Evolutionary conservation across 192 early-diverging fungal genomes (phyloP), one percentile per base, ranked within the genome.

Genomic region (Spinellus fusiger): DNA sequence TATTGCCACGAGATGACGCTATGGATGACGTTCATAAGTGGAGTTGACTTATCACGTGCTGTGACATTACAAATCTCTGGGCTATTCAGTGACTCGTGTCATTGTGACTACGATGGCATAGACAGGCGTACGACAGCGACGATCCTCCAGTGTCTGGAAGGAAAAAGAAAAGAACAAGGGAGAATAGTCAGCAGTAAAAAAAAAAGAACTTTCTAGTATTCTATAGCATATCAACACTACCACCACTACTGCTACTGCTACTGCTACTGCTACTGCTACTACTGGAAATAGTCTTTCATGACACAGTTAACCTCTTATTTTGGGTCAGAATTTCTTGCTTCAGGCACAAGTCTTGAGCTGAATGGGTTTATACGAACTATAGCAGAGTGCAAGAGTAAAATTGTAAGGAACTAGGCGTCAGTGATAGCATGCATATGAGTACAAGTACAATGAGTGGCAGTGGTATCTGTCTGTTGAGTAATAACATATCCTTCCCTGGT

Each of bases 281-380:
- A 9, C 13, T 37, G 7, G 5, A 37, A 9, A 37, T 44, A 6
- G 3, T 44, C 40, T n/a, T 44, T 44, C 10, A 65, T 65, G 54
- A 13, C 55, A 31, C 34, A 35, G n/a, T 15, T 58, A 26, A 46
- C 37, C 4, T 29, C 33, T 3, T 47, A 46, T 26, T 58, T 58
- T 10, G 54, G 50, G 32, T 64, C 68, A 15, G 61, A 63, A 49
- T 70, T 70, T 48, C 27, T 71, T 12, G 69, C 63, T 9, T 71
- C 69, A 26, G 63, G 69, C 22, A 9, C 49, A 10, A 65, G 64
- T 23, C 37, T 38, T 29, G 53, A 63, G 22, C 40, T 71, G 13
- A 25, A 56, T 49, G 40, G 34, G 25, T 71, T 71, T 56, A 54
- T 71, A 20, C 59, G 35, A 38, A 50, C 40, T 31, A 49, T 71